Base-by-base conservation (phyloP, 495 filamentous ascomycete genomes). In the Penicillium cosmopolitanum region DNA sequence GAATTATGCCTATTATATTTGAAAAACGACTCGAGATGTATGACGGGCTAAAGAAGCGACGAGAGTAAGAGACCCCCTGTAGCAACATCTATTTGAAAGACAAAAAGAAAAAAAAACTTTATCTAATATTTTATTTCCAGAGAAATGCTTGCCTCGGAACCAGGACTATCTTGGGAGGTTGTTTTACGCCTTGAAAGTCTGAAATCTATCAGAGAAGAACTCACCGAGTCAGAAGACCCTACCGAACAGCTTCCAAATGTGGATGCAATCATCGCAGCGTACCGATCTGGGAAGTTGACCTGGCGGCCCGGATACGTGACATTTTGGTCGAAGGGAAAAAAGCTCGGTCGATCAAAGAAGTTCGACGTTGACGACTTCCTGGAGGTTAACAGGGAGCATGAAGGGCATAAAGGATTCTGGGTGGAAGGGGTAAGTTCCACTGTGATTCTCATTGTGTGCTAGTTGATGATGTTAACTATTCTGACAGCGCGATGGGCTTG, bases 361-460 rank as follows among this genome's bases (percentile, higher is more conserved):
- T 46, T 46, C 16, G 15, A 46, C 4, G 13, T 16, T 10, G 16
- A 46, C 4, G 15, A 46, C 3, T 46, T 23, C 16, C 16, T 46
- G 15, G 2, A 10, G 16, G 43, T 46, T 3, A 46, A 46, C 16
- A 46, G 16, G 18, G 2, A 19, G 4, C 8, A 46, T 11, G 16
- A 46, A 23, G 43, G 43, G 0, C 43, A 46, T 46, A n/a, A 23
- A 46, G 18, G 43, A 3, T 46, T 46, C 9, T 46, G 43, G 43
- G 82, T 25, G 84, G 73, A 23, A 91, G 70, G 11, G 88, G 43
- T 46, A 21, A 8, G 18, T 46, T 19, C 11, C 4, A 1, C 36
- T 40, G 12, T 5, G 12, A 40, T 15, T 40, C 36, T n/a, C 15
- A 12, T 13, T 13, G 10, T 2, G 7, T 40, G n/a, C 5, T 13